Conservation (phyloP, 2,329 filamentous ascomycete genomes). For the Clarireedia paspali region DNA sequence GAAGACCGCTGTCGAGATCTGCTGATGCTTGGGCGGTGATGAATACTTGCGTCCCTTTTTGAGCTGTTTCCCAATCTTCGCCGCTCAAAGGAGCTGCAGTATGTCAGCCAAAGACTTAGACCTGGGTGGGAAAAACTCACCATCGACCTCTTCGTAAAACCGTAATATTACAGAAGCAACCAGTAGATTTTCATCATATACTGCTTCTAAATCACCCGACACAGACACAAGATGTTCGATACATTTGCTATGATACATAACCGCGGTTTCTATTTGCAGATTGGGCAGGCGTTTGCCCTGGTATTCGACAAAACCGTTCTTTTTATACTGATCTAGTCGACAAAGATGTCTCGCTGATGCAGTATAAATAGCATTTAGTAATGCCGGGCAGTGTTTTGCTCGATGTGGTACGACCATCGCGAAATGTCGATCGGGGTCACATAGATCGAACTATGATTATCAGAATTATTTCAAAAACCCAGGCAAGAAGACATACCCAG, state of each 20-base stretch:
- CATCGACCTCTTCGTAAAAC: constrained; percentile 36
- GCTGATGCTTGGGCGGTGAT: constrained; percentile 27
- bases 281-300: constrained; percentile 21
- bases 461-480: not conserved
- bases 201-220: constrained; percentile 30
- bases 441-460: constrained; percentile 32
- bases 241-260: constrained; percentile 35
- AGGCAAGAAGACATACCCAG: constrained; percentile 16
- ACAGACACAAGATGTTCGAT: constrained; percentile 34
- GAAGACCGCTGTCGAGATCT: constrained; percentile 30
- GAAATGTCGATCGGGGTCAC: constrained; percentile 35
- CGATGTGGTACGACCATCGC: constrained; percentile 34
- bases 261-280: constrained; percentile 31
- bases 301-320: constrained; percentile 21
- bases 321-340: constrained; percentile 23
- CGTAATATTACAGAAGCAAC: constrained; percentile 33
- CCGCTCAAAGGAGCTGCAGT: constrained; percentile 16
- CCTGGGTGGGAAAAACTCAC: constrained; percentile 11
- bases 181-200: constrained; percentile 33
- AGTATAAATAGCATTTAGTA: constrained; percentile 29
- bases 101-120: not conserved
- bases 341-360: constrained; percentile 33
- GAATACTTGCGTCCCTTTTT: constrained; percentile 20
- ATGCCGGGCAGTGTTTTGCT: constrained; percentile 33
- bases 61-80: constrained; percentile 17